Base-by-base conservation (phyloP, 2,329 filamentous ascomycete species). In the Hypoxylon sp. region DNA sequence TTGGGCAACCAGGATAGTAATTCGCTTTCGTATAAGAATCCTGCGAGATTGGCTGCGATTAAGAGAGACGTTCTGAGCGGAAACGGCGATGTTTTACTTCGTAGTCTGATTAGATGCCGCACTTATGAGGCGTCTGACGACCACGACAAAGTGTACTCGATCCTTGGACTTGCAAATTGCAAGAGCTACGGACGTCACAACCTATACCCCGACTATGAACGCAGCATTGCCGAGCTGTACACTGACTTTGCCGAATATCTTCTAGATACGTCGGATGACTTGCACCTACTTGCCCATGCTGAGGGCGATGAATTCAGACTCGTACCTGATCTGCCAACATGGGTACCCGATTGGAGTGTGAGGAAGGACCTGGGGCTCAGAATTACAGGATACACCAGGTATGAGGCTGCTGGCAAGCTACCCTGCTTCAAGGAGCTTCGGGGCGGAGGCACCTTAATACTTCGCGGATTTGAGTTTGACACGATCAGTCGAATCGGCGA, bases 281-380 rank as follows among this genome's bases (percentile, higher is more conserved):
- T 73, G 7, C 71, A 73, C 17, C 30, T 73, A 13, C 71, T 73
- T 6, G 67, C 71, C 2, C 69, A 73, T 41, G 69, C 69, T 1
- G 71, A 73, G 60, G 71, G 71, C 1, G 65, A 69, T 19, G 30
- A 63, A 1, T 72, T 73, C 14, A 65, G 49, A 13, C 11, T 46
- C 0, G 49, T 45, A 2, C 2, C 46, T 11, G 65, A 56, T 1
- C 34, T 73, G 7, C 71, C 71, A 19, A 67, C 69, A 1, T 73
- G 71, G 71, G 71, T 62, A 4, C 63, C 67, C 2, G 71, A 73
- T 56, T 73, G 71, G 71, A 72, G 69, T 14, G 60, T 70, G 17
- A 62, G 55, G n/a, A 57, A 66, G 23, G 65, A 72, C 10, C 30
- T 72, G 0, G 71, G 71, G 13, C 61, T 73, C 6, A 34, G 69